A percentile compares a stretch with the other conserved stretches of the same genome.
Conservation (phyloP, 805 yeast species). For the Candida oleophila region DNA sequence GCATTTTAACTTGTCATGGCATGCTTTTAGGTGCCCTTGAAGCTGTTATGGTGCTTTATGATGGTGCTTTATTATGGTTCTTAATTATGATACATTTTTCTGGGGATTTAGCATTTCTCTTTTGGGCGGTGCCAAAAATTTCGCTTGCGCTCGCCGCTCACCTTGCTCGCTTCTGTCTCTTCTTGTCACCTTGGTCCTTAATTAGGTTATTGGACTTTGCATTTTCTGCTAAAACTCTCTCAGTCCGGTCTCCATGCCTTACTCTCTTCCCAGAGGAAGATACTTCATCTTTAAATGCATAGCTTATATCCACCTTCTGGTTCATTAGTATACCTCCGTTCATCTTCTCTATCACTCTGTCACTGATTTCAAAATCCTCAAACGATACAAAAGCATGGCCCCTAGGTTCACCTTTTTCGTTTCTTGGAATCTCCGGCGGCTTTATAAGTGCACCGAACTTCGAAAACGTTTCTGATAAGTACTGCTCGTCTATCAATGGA, state of each 20-base stretch:
- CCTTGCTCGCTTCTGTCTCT: background rate
- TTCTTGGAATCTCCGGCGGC: constrained; percentile 51
- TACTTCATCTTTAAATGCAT: constrained; percentile 67
- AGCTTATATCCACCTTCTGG: constrained; percentile 55
- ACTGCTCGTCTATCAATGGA: constrained; percentile 60
- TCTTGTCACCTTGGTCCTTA: constrained; percentile 3
- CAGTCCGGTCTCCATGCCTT: constrained; percentile 78
- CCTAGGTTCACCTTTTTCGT: constrained; percentile 48
- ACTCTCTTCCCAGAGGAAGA: constrained; percentile 31
- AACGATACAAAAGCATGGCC: constrained; percentile 70
- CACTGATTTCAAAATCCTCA: constrained; percentile 65
- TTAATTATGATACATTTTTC: too few relatives aligned
- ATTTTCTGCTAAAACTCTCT: constrained; percentile 65
- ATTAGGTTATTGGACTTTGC: constrained; percentile 46
- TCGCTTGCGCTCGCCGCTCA: background rate
- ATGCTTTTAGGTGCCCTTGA: too few relatives aligned
- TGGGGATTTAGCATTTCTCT: too few relatives aligned
- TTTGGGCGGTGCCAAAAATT: too few relatives aligned
- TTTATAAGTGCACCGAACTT: constrained; percentile 64
- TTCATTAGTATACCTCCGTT: constrained; percentile 71
- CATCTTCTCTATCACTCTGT: constrained; percentile 67
- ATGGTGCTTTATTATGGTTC: too few relatives aligned
- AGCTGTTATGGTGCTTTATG: too few relatives aligned
- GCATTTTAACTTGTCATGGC: too few relatives aligned
- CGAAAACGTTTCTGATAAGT: constrained; percentile 55